Evolutionary conservation across 1,284 basidiomycete species (phyloP).

Genomic region (Pseudozyma sp.): DNA sequence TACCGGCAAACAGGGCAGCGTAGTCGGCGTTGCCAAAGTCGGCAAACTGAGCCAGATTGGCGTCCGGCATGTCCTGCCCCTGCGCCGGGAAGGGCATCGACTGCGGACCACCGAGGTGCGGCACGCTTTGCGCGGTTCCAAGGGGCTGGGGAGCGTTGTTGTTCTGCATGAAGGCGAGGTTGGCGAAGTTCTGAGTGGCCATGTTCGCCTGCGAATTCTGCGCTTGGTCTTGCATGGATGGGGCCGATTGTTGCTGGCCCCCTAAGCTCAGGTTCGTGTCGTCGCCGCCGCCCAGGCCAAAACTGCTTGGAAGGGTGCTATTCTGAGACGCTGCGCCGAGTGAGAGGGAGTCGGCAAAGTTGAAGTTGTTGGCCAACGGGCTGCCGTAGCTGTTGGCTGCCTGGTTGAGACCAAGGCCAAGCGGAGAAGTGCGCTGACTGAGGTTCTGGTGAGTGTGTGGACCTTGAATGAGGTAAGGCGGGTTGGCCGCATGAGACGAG

Average conservation of each 20-base stretch:
- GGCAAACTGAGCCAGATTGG: constrained; percentile 34
- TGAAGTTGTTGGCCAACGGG: constrained; percentile 48
- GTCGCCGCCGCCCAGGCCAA: constrained; percentile 20
- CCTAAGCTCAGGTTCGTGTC: constrained; percentile 11
- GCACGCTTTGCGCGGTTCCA: constrained; percentile 46
- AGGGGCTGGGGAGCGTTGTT: constrained; percentile 46
- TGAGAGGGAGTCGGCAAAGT: constrained; percentile 37
- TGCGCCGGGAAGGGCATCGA: constrained; percentile 58
- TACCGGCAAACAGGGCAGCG: constrained; percentile 40
- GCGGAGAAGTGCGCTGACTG: constrained; percentile 49
- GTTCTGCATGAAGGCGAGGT: constrained; percentile 40
- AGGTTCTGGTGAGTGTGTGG: constrained; percentile 47
- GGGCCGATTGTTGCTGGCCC: constrained; percentile 21
- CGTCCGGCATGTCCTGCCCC: constrained; percentile 15
- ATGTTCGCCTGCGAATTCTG: constrained; percentile 45
- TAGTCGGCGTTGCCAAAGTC: constrained; percentile 36
- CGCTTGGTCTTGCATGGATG: constrained; percentile 47
- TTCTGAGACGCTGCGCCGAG: constrained; percentile 13
- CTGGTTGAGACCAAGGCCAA: constrained; percentile 40
- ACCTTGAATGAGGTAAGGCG: constrained; percentile 48
- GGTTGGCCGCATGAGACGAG: constrained; percentile 38
- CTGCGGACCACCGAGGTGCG: constrained; percentile 58
- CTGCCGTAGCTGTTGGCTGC: constrained; percentile 30
- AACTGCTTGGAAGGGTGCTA: constrained; percentile 36
- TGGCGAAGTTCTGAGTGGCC: constrained; percentile 40